A percentile compares a stretch with the other conserved stretches of the same genome.
Conservation (phyloP, 495 filamentous ascomycete genomes). For the Tuber umbilicatum region DNA sequence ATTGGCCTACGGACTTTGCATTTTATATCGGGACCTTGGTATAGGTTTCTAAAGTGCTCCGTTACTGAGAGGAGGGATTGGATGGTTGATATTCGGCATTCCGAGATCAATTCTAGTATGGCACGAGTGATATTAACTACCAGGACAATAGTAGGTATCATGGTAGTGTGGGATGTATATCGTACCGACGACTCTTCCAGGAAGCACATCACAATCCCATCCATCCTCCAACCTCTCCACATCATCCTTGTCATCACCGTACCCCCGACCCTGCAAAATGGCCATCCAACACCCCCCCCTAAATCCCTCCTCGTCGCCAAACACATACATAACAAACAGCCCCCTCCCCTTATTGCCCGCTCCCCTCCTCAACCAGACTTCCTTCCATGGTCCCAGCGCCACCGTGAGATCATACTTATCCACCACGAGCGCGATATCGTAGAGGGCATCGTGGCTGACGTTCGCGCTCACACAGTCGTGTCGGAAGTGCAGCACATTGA, state of each 20-base stretch:
- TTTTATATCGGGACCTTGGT: slow-evolving; percentile 3
- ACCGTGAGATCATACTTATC: slow-evolving; percentile 35
- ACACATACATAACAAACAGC: slow-evolving; percentile 21
- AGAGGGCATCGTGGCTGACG: not conserved
- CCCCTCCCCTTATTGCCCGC: not conserved
- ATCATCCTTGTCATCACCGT: not conserved
- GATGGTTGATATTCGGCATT: not conserved
- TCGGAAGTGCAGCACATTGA: slow-evolving; percentile 27
- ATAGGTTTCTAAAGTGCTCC: not conserved
- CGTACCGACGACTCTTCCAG: slow-evolving; percentile 10
- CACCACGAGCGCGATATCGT: slow-evolving; percentile 24
- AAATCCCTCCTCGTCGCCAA: slow-evolving; percentile 12
- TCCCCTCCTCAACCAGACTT: slow-evolving; percentile 13
- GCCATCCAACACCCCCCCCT: not conserved
- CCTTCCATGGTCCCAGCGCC: slow-evolving; percentile 28
- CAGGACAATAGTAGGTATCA: not conserved
- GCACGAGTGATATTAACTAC: not conserved
- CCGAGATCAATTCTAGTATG: slow-evolving; percentile 3
- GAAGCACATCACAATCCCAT: slow-evolving; percentile 9
- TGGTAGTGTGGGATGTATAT: not conserved
- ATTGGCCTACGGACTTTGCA: not conserved
- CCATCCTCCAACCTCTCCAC: not conserved
- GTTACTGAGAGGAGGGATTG: slow-evolving; percentile 9
- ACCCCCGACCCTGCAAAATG: not conserved
- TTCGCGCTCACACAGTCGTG: not conserved